Percentiles rank a stretch among this genome's conserved stretches.
These are phyloP conservation scores for Ormosia semicastrata DNA, from an alignment of 306 rosid species.

Conservation along the genomic window DNA sequence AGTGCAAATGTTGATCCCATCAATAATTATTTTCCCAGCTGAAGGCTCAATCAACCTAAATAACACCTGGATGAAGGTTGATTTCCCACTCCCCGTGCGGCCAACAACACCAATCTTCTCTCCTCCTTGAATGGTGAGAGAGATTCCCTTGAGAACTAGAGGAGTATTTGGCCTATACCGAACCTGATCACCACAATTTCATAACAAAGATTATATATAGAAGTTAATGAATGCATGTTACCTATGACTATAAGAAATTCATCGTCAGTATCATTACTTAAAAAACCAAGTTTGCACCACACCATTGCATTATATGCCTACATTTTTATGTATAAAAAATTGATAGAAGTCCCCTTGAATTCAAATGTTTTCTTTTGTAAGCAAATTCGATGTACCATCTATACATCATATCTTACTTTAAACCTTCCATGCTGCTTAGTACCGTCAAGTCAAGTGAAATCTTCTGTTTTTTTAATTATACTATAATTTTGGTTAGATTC, in stretches of 20 bases:
- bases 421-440: background rate
- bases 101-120: conserved; percentile 96
- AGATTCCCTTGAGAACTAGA: conserved; percentile 71
- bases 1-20: conserved; percentile 57
- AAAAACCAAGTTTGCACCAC: background rate
- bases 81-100: conserved; percentile 88
- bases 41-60: conserved; percentile 91
- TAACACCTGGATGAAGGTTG: conserved; percentile 81
- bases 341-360: background rate
- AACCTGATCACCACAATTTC: conserved; percentile 49
- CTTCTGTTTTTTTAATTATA: too few species aligned
- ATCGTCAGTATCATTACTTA: background rate
- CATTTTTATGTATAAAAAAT: background rate
- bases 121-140: conserved; percentile 69
- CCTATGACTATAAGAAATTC: background rate
- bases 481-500: background rate
- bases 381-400: background rate
- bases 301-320: background rate
- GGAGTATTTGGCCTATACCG: conserved; percentile 81
- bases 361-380: background rate
- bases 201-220: background rate
- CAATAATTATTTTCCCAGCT: conserved; percentile 66
- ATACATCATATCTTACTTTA: background rate
- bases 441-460: background rate
- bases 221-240: background rate